phyloP scores from a whole-genome alignment of 306 rosid genomes.

The Malus orientalis region DNA sequence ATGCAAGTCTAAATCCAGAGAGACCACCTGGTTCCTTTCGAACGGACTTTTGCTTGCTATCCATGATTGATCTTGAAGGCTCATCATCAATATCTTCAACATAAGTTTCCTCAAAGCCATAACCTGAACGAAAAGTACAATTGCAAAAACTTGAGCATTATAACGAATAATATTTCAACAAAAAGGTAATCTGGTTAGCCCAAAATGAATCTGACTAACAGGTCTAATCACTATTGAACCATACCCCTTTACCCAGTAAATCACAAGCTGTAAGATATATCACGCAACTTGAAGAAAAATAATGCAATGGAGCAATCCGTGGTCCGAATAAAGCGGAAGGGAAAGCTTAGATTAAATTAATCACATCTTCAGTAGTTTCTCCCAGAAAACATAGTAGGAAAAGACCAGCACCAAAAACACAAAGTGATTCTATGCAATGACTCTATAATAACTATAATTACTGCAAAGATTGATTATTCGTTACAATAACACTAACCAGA shows the following conservation, averaged over 20 bases:
- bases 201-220: neutral
- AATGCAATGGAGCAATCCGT: neutral
- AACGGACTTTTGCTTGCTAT: conserved; percentile 40
- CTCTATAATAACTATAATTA: neutral
- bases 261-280: neutral
- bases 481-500: conserved; percentile 45
- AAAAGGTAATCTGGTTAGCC: neutral
- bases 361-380: neutral
- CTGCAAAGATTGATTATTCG: neutral
- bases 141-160: conserved; percentile 8
- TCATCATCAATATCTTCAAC: conserved; percentile 79
- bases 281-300: neutral
- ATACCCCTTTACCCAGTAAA: neutral
- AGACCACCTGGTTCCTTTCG: conserved; percentile 45
- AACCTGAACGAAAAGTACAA: conserved; percentile 40
- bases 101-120: conserved; percentile 62
- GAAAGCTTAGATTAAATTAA: neutral
- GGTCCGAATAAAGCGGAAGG: neutral
- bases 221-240: neutral
- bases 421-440: neutral
- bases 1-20: conserved; percentile 72
- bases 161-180: neutral
- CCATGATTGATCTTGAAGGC: conserved; percentile 48
- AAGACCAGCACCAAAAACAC: neutral
- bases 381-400: neutral